phyloP scores from a whole-genome alignment of 2,329 filamentous ascomycete species.

The Berkeleyomyces basicola region DNA sequence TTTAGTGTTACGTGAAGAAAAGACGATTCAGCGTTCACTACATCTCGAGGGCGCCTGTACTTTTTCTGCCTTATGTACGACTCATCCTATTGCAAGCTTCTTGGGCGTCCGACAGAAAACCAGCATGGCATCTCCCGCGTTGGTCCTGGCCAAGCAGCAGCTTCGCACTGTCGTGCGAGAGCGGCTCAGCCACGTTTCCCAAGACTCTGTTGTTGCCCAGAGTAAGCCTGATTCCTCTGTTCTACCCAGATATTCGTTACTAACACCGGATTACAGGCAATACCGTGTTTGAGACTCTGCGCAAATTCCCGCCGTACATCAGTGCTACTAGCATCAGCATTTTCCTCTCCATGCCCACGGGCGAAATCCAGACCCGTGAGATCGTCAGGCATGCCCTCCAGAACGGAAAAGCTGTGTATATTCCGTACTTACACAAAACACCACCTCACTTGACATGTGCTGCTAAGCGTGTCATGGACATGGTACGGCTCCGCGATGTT shows the following conservation, averaged over 20 bases:
- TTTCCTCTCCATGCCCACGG: conserved; percentile 82
- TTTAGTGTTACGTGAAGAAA: neutral
- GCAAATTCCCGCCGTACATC: conserved; percentile 55
- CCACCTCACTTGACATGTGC: conserved; percentile 30
- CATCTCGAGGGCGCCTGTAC: neutral
- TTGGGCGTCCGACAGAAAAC: conserved; percentile 8
- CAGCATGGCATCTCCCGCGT: conserved; percentile 29
- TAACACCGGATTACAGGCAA: conserved; percentile 32
- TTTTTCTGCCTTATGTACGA: no score
- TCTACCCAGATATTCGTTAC: neutral
- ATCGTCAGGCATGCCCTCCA: conserved; percentile 70
- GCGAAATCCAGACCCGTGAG: conserved; percentile 67
- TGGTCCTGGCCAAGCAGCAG: conserved; percentile 58
- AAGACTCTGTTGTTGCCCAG: conserved; percentile 48
- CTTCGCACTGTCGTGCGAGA: conserved; percentile 55
- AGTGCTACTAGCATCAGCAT: conserved; percentile 62
- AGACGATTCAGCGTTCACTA: neutral
- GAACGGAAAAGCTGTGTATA: conserved; percentile 69
- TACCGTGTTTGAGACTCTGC: conserved; percentile 46
- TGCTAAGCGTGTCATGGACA: conserved; percentile 69
- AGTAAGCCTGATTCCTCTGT: conserved; percentile 31
- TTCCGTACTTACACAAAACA: conserved; percentile 69
- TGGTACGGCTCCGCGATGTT: conserved; percentile 62
- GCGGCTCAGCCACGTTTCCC: conserved; percentile 41
- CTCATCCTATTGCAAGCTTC: no score